A percentile compares a stretch with the other conserved stretches of the same genome.
phyloP scores from a whole-genome alignment of 108 stramenopile genomes.

The Conticribra weissflogii region DNA sequence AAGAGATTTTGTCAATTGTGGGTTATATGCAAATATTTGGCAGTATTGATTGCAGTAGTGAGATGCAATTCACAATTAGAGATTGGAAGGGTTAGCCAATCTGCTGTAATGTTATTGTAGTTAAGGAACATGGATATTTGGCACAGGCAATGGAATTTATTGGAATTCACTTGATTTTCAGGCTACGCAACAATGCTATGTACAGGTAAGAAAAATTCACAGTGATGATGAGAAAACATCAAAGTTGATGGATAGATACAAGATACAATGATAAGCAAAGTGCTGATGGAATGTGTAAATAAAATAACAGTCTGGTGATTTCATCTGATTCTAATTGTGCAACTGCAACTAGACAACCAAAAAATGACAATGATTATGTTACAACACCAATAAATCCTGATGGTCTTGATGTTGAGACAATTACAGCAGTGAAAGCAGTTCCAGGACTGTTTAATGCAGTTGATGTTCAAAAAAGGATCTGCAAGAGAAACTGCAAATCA shows the following conservation, averaged over 20 bases:
- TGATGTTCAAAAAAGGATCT: no score
- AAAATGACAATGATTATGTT: no score
- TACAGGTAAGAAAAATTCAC: background rate
- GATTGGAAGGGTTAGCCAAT: background rate
- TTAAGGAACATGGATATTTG: background rate
- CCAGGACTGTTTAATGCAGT: no score
- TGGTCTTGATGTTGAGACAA: no score
- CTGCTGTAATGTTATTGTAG: background rate
- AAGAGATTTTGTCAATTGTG: background rate
- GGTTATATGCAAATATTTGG: background rate
- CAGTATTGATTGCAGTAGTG: background rate
- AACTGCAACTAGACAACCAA: no score
- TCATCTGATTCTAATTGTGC: no score
- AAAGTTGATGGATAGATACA: background rate
- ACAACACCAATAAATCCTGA: no score
- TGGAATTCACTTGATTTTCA: background rate
- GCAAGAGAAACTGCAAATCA: no score
- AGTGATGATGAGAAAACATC: background rate
- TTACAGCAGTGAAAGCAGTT: no score
- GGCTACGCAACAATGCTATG: background rate
- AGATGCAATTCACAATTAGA: background rate
- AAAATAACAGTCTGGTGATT: no score
- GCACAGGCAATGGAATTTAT: background rate
- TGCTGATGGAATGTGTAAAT: no score
- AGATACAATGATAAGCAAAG: background rate